phyloP scores from a whole-genome alignment of 306 rosid genomes.

The Lathyrus aphaca region DNA sequence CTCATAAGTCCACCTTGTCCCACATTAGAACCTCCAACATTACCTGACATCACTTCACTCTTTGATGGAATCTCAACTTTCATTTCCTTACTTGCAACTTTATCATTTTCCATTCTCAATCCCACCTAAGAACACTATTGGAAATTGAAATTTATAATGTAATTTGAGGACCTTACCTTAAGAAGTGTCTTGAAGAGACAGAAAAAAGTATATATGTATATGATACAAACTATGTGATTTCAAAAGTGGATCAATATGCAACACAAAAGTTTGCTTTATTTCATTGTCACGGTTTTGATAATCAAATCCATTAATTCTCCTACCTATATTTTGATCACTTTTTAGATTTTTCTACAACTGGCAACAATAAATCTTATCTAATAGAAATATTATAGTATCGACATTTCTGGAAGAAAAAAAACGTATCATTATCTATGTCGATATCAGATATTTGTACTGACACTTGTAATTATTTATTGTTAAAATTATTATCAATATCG shows the following conservation, averaged over 20 bases:
- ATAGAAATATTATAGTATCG: too few species aligned
- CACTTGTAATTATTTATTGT: too few species aligned
- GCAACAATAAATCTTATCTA: constrained; percentile 20
- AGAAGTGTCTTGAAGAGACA: constrained; percentile 19
- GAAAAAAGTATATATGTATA: constrained; percentile 20
- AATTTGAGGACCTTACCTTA: constrained; percentile 22
- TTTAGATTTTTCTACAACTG: constrained; percentile 43
- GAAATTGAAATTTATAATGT: background rate
- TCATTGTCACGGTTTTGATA: constrained; percentile 54
- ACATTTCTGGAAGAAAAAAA: too few species aligned
- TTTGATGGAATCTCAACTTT: constrained; percentile 44
- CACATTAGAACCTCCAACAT: constrained; percentile 32
- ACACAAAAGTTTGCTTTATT: constrained; percentile 27
- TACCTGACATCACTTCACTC: constrained; percentile 28
- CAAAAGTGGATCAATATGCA: constrained; percentile 28
- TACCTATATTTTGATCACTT: constrained; percentile 52
- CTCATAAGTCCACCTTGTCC: constrained; percentile 50
- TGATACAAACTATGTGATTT: constrained; percentile 25
- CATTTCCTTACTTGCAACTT: constrained; percentile 41
- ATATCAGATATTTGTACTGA: too few species aligned
- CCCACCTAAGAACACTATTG: too few species aligned
- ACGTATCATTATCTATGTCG: too few species aligned
- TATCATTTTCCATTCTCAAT: constrained; percentile 43
- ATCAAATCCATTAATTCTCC: constrained; percentile 44
- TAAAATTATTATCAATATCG: too few species aligned